A percentile compares a stretch with the other conserved stretches of the same genome.
These are phyloP conservation scores for Plasmodium malariae DNA, from an alignment of 169 alveolate species.

Conservation along the genomic window DNA sequence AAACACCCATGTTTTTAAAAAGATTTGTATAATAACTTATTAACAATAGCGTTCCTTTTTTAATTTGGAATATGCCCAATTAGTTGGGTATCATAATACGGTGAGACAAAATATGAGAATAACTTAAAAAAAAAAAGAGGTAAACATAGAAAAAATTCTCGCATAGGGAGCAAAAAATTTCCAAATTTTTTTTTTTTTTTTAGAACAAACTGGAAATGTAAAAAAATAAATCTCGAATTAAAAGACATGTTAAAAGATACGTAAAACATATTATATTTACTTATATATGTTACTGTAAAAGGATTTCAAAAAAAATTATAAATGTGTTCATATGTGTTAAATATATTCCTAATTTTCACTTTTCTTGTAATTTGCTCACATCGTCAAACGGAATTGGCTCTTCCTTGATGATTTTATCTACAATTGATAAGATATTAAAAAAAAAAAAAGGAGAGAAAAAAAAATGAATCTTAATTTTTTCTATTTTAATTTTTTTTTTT, in stretches of 20 bases:
- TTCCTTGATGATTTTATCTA: conserved; percentile 37
- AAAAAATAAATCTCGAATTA: no score
- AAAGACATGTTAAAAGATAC: no score
- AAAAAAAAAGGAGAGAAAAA: neutral
- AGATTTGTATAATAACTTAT: neutral
- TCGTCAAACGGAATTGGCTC: conserved; percentile 41
- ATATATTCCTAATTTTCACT: neutral
- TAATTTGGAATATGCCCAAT: neutral
- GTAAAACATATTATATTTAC: no score
- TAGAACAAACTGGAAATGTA: no score
- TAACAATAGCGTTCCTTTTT: neutral
- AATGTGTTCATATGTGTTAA: no score
- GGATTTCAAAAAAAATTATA: no score
- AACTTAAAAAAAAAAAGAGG: neutral
- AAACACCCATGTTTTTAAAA: no score
- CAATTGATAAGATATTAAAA: neutral
- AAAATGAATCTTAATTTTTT: neutral
- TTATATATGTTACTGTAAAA: no score
- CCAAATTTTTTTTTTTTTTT: no score
- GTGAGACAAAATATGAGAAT: neutral
- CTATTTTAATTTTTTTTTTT: neutral
- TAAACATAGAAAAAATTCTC: neutral
- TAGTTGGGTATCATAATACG: neutral
- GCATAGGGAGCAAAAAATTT: no score
- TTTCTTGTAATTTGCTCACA: conserved; percentile 40